These are phyloP conservation scores for Stemphylium beticola DNA, from an alignment of 2,329 filamentous ascomycete species.

Conservation along the genomic window DNA sequence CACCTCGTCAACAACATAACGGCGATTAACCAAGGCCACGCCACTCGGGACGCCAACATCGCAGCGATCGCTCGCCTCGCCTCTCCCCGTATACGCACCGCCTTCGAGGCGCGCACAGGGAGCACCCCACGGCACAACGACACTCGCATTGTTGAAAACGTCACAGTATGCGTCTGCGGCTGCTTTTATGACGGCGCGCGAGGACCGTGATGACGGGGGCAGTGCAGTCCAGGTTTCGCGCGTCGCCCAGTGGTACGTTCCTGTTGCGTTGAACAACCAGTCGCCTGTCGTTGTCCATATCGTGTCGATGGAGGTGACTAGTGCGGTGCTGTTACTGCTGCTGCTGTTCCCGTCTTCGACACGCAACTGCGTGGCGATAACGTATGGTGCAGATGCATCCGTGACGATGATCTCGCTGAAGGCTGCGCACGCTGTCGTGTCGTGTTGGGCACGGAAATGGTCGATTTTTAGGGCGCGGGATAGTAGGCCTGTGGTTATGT, in stretches of 20 bases:
- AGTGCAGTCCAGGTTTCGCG: slow-evolving; percentile 34
- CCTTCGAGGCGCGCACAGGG: slow-evolving; percentile 40
- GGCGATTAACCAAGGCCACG: slow-evolving; percentile 34
- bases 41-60: slow-evolving; percentile 39
- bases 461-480: slow-evolving; percentile 32
- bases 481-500: slow-evolving; percentile 28
- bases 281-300: slow-evolving; percentile 39
- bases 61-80: slow-evolving; percentile 29
- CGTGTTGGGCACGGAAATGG: slow-evolving; percentile 35
- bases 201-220: slow-evolving; percentile 23
- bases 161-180: slow-evolving; percentile 40
- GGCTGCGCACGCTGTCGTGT: slow-evolving; percentile 34
- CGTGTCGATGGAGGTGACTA: slow-evolving; percentile 29
- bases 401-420: slow-evolving; percentile 40
- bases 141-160: slow-evolving; percentile 33
- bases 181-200: slow-evolving; percentile 31
- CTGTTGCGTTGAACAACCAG: slow-evolving; percentile 42
- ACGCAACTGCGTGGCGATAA: slow-evolving; percentile 36
- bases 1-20: slow-evolving; percentile 41
- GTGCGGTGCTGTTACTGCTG: too few species aligned
- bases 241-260: slow-evolving; percentile 34
- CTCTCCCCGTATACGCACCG: slow-evolving; percentile 37
- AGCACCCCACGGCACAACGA: slow-evolving; percentile 36
- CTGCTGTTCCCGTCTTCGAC: slow-evolving; percentile 29
- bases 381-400: slow-evolving; percentile 32